Evolutionary conservation across 208 protist genomes (phyloP), one percentile per base, ranked within the genome.

Genomic region (Trypanosoma grayi): DNA sequence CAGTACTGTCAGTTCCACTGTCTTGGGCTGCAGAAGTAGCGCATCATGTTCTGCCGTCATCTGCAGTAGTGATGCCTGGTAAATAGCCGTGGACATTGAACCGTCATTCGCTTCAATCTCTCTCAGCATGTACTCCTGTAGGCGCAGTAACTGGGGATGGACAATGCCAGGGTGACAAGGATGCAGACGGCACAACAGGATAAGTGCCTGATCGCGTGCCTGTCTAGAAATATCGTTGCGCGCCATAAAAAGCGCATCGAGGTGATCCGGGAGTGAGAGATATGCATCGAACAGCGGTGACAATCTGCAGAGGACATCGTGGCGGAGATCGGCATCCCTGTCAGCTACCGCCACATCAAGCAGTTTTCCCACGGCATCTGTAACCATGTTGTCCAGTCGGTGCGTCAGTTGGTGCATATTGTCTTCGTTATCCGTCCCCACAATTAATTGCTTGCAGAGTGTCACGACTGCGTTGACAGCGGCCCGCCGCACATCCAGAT

Each of bases 291-390:
- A 90, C 4, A 73, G 58, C 6, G 69, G 57, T 1, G 79, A 73
- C 0, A 95, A 52, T n/a, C 73, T 72, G 53, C 75, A 73, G 44
- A 95, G 54, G 0, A 80, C 80, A 45, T 70, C 56, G n/a, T 85
- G 70, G 2, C 89, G 85, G 16, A 95, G 60, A n/a, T 81, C 72
- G 4, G 77, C 56, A 46, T 86, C 73, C 3, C 77, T 66, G 50
- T 95, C 89, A 5, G 81, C 79, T 25, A 95, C 86, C 1, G 85
- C 89, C 0, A 92, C 85, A 51, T 95, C 89, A 3, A 95, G 67
- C 36, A 95, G 69, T 6, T 75, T 77, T 70, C 85, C 85, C 48
- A 92, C 83, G 16, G 88, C 78, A 46, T 77, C 65, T 37, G 66
- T 82, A 22, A 95, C 84, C 13, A 60, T 65, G 57, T 54, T 74